Conservation (phyloP, 441 rosid species). For the Corymbia calophylla region DNA sequence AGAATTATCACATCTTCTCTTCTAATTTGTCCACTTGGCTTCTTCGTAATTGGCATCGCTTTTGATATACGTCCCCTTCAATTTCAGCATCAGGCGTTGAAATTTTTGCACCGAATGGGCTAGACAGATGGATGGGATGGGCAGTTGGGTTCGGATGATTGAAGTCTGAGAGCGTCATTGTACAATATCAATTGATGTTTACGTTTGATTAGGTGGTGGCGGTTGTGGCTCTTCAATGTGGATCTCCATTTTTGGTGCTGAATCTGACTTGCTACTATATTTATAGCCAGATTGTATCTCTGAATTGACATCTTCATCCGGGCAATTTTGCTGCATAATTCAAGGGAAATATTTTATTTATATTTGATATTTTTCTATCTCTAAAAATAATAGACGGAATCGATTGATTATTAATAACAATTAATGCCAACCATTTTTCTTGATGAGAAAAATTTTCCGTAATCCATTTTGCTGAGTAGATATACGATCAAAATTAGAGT, state of each 20-base stretch:
- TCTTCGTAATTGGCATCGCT: not conserved
- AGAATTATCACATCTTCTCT: not conserved
- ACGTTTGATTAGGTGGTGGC: not conserved
- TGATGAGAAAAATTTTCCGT: not conserved
- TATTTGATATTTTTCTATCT: not conserved
- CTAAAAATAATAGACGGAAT: not conserved
- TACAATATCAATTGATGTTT: not conserved
- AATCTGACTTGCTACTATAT: not conserved
- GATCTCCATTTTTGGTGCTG: not conserved
- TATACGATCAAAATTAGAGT: not conserved
- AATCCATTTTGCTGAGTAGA: not conserved
- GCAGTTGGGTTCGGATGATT: not conserved
- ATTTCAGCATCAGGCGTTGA: not conserved
- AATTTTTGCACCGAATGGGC: not conserved
- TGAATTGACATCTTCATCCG: not conserved
- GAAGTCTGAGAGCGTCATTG: not conserved
- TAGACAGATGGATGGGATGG: not conserved
- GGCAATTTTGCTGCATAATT: not conserved
- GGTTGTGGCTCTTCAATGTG: not conserved
- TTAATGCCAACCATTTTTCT: not conserved
- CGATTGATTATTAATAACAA: not conserved
- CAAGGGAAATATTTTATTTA: no score
- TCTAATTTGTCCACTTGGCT: not conserved
- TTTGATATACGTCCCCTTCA: not conserved
- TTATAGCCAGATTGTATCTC: not conserved